Evolutionary conservation across 164 flowering plant genomes (phyloP).

Genomic region (Vitis rupestris): DNA sequence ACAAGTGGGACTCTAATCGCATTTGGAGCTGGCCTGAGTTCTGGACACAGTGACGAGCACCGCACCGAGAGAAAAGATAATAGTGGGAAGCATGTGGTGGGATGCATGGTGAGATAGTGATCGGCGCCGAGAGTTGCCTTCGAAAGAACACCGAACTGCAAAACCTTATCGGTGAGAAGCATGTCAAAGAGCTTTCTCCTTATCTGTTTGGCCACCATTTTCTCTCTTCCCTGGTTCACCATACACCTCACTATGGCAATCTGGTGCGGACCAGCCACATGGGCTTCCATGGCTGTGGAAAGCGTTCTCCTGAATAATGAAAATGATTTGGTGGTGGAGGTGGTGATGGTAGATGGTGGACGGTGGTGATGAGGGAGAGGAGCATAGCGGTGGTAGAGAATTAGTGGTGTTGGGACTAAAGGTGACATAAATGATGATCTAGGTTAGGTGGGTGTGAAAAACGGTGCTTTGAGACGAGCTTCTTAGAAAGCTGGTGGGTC

Average conservation of each 20-base stretch:
- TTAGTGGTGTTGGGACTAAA: too few relatives aligned
- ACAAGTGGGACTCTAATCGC: too few relatives aligned
- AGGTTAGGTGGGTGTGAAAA: too few relatives aligned
- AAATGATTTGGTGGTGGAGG: constrained; percentile 10
- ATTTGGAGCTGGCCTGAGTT: too few relatives aligned
- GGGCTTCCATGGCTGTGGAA: not conserved
- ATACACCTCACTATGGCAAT: constrained; percentile 47
- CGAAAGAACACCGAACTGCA: constrained; percentile 76
- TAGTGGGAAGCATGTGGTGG: too few relatives aligned
- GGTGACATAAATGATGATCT: too few relatives aligned
- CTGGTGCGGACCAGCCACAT: constrained; percentile 1
- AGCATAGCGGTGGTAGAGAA: not conserved
- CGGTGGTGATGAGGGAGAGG: not conserved
- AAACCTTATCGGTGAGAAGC: constrained; percentile 76
- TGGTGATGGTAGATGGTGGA: not conserved
- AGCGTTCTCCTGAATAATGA: not conserved
- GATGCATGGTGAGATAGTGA: constrained; percentile 38
- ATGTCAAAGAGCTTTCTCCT: constrained; percentile 79
- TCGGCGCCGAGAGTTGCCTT: constrained; percentile 89
- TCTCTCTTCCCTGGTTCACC: constrained; percentile 87
- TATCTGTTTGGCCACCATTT: constrained; percentile 95
- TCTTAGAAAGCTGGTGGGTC: too few relatives aligned
- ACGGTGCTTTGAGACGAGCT: too few relatives aligned
- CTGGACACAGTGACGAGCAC: too few relatives aligned
- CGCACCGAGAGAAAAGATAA: too few relatives aligned